Base-by-base conservation (phyloP, 1,284 basidiomycete genomes). In the Coniferiporia weirii region DNA sequence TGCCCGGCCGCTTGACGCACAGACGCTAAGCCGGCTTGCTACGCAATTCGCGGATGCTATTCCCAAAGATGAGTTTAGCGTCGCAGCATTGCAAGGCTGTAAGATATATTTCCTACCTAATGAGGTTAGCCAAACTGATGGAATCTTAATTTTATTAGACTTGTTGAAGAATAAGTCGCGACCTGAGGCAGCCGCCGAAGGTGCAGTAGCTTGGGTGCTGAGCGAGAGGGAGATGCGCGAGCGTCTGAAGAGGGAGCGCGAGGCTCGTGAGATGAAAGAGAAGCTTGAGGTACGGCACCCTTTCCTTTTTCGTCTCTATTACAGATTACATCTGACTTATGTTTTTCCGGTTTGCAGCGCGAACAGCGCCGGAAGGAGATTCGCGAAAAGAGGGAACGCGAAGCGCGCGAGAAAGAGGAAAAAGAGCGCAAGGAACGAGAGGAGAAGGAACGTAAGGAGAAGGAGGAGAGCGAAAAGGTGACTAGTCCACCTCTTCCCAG, bases 41-140 rank as follows among this genome's bases (percentile, higher is more conserved):
- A 83, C 86, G 72, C 69, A 76, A 59, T 93, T 93, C 67, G 87
- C 89, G 3, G 84, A 87, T 61, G 73, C 80, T 22, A 83, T 93
- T 32, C 88, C 90, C 0, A 86, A 90, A 22, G 84, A 87, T 45
- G 87, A 88, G 72, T 91, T 93, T 68, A 89, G 87, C 65, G 87
- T 92, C 57, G 90, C 91, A n/a, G 85, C 87, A 57, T 74, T 93
- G 60, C 91, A 93, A 73, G 91, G 89, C 69, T 93, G 87, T 89
- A 70, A 79, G 87, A 27, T 20, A 40, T 44, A 20, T 46, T n/a
- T 56, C 20, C 1, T 36, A 27, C 17, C 45, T 52, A 0, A 57
- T 52, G 47, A 15, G 19, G 15, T 3, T 2, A 44, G 27, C 3
- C 55, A 12, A 19, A 40, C 46, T 38, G 19, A 54, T n/a, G 12